Percentiles rank a stretch among this genome's conserved stretches.
Evolutionary conservation across 2,329 filamentous ascomycete genomes (phyloP).

Genomic region (Nigrospora oryzae): DNA sequence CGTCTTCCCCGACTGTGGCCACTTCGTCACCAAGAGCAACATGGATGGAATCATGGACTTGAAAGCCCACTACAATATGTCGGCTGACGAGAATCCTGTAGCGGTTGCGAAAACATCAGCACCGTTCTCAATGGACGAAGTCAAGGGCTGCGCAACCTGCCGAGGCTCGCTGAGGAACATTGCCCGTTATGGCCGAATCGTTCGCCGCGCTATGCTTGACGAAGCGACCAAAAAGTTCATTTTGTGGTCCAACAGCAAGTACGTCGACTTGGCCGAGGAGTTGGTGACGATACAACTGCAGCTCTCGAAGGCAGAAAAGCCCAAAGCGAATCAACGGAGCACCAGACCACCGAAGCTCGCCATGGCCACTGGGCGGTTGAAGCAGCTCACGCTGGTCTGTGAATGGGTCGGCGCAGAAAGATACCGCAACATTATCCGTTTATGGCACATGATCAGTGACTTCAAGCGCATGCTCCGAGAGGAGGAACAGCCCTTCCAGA

Average conservation of each 20-base stretch:
- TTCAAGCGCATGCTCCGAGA: conserved; percentile 21
- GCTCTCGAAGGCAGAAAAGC: neutral
- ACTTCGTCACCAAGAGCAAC: conserved; percentile 50
- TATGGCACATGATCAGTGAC: conserved; percentile 9
- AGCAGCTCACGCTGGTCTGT: conserved; percentile 7
- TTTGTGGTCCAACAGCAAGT: conserved; percentile 36
- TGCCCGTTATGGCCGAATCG: conserved; percentile 52
- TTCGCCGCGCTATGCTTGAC: conserved; percentile 51
- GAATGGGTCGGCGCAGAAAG: conserved; percentile 9
- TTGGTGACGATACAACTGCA: conserved; percentile 14
- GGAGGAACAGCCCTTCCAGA: conserved; percentile 41
- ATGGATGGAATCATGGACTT: conserved; percentile 56
- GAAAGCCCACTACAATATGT: conserved; percentile 35
- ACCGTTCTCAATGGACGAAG: conserved; percentile 39
- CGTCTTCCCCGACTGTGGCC: conserved; percentile 54
- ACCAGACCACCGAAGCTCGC: conserved; percentile 1
- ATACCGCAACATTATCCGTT: conserved; percentile 13
- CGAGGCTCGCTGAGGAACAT: conserved; percentile 49
- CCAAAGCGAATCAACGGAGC: neutral
- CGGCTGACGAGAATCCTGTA: conserved; percentile 22
- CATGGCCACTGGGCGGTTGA: conserved; percentile 4
- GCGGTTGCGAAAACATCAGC: conserved; percentile 25
- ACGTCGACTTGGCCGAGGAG: conserved; percentile 26
- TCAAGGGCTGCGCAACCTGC: conserved; percentile 51
- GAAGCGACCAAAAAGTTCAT: conserved; percentile 58